Percentiles rank a stretch among this genome's conserved stretches.
Conservation (phyloP, 2,329 filamentous ascomycete species). For the Ophiostoma quercus region DNA sequence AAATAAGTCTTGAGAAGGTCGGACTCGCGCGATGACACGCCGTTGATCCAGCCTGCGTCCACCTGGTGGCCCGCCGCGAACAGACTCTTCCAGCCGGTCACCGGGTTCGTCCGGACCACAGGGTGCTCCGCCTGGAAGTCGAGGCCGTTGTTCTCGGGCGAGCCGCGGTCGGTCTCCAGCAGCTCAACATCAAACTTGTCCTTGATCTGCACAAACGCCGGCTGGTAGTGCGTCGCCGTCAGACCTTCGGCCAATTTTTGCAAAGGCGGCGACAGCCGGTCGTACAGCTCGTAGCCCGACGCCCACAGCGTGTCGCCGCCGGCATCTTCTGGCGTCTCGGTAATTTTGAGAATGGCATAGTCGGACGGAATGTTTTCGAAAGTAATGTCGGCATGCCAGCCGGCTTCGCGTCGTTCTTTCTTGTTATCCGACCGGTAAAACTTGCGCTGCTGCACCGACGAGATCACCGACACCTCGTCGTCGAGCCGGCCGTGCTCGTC, state of each 20-base stretch:
- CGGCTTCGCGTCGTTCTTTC: not conserved
- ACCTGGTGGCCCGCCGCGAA: constrained; percentile 34
- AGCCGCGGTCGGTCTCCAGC: not conserved
- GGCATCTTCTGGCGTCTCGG: constrained; percentile 39
- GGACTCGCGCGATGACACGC: constrained; percentile 35
- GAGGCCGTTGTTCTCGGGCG: constrained; percentile 1
- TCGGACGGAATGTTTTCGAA: not conserved
- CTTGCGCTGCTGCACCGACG: constrained; percentile 39
- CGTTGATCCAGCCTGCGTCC: constrained; percentile 32
- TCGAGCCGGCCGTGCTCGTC: constrained; percentile 43
- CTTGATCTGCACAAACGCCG: not conserved
- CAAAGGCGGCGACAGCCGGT: constrained; percentile 33
- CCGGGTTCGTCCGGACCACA: constrained; percentile 32
- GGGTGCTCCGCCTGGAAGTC: constrained; percentile 3
- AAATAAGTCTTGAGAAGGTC: constrained; percentile 32
- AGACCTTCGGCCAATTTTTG: constrained; percentile 30
- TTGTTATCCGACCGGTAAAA: constrained; percentile 16
- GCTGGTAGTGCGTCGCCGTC: constrained; percentile 5
- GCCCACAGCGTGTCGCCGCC: constrained; percentile 57
- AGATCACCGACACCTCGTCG: constrained; percentile 47
- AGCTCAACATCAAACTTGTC: not conserved
- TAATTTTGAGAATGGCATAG: constrained; percentile 40
- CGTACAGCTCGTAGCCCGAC: constrained; percentile 59
- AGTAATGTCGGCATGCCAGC: not conserved
- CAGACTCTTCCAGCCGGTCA: constrained; percentile 34